A percentile compares a stretch with the other conserved stretches of the same genome.
Evolutionary conservation across 129 eudicot genomes (phyloP).

Genomic region (Helianthus annuus): HanXRQr2.0-SUNRISE NC_035444.2:58889065-58889564

Average conservation of each 20-base stretch:
- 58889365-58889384: constrained; percentile 71
- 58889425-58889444: neutral
- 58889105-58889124: too few species aligned
- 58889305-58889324: constrained; percentile 34
- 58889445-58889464: neutral
- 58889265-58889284: neutral
- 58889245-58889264: neutral
- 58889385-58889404: constrained; percentile 5
- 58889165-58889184: neutral
- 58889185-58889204: too few species aligned
- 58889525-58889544: constrained; percentile 79
- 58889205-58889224: neutral
- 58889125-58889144: too few species aligned
- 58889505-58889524: constrained; percentile 84
- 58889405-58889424: constrained; percentile 11
- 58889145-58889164: too few species aligned
- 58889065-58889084: too few species aligned
- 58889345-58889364: constrained; percentile 29
- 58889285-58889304: constrained; percentile 39
- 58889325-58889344: constrained; percentile 33
- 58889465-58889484: constrained; percentile 51
- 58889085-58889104: too few species aligned
- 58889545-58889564: constrained; percentile 84
- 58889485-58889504: constrained; percentile 81
- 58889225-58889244: neutral